Evolutionary conservation across 2,329 filamentous ascomycete species (phyloP), one percentile per base, ranked within the genome.

Genomic region (Westerdykella ornata): DNA sequence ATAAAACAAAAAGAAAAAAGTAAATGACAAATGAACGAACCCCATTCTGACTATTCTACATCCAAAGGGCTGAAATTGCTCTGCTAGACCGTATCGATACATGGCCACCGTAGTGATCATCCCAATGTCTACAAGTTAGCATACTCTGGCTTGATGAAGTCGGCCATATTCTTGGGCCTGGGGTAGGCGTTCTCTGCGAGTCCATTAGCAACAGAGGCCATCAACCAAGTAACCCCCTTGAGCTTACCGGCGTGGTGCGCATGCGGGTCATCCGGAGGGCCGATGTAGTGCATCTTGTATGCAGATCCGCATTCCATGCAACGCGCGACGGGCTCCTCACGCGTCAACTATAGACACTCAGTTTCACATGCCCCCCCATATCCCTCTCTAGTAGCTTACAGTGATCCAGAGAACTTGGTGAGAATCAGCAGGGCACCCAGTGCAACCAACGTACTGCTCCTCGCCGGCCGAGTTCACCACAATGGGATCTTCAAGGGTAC

Each of bases 211-310:
- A 4, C 5, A 11, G 7, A 11, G 2, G 14, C n/a, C 5, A 15
- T 14, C 18, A 15, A 5, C 18, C 2, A n/a, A 3, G 31, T 11
- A 4, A 26, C 22, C 3, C 8, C 3, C 8, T 13, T 38, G 17
- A 15, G 16, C 30, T 7, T 17, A 33, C 60, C 56, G 59, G 80
- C 76, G 65, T 79, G 80, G 60, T 78, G 73, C 45, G 63, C 63
- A 67, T 86, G 78, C 60, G 75, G 71, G 67, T 89, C 82, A 53
- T 92, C 85, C 65, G 82, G 68, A 38, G 88, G 82, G 48, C 92
- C 92, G 54, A 95, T 73, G 71, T 95, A 98, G 68, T 96, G 84
- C 86, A 97, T 92, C 83, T 95, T 94, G 77, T 94, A 89, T 56
- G 92, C 87, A 68, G 82, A 87, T 57, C 92, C 92, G 73, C 92